Evolutionary conservation across 2,329 filamentous ascomycete species (phyloP), one percentile per base, ranked within the genome.

Genomic region (Colletotrichum neosansevieriae): DNA sequence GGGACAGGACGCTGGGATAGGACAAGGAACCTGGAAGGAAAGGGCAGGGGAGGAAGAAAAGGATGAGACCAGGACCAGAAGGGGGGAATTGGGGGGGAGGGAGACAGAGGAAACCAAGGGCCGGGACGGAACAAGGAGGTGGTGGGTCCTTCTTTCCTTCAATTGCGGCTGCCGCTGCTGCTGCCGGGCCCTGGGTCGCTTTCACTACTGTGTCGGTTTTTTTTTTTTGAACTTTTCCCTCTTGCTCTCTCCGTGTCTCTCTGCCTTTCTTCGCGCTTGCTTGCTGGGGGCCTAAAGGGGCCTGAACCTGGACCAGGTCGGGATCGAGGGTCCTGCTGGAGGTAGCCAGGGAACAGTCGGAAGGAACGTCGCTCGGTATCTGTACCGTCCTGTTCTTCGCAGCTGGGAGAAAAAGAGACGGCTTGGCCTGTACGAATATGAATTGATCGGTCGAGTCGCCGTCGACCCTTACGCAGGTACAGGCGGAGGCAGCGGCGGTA

Each of bases 271-370:
- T 17, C 42, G 19, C 21, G n/a, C 34, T 63, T 15, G 42, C 58
- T 42, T 15, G 42, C 58, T 42, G 36, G 34, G 36, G 42, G 3
- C 15, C 29, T 15, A 4, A 19, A 40, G 40, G 45, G 36, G 51
- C 53, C 51, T 67, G 64, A 63, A 58, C 60, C 59, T 63, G 60
- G 53, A 15, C 45, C 45, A n/a, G 62, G 60, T 60, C 58, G 38
- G 60, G 51, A 58, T 53, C 58, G 13, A 36, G 29, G 59, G 38
- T 45, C 53, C 60, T 63, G 45, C 32, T 24, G 13, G 13, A 29
- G 50, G 44, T 58, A 17, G 24, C 51, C 51, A 50, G 64, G 50
- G 36, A 21, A 53, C n/a, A 51, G 50, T 42, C 21, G 36, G 42
- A 42, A 34, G 21, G n/a, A 29, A 19, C 45, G 40, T 29, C 38